Percentiles rank a stretch among this genome's conserved stretches.
These are phyloP conservation scores for Striga hermonthica DNA, from an alignment of 305 asterid species.

Conservation along the genomic window DNA sequence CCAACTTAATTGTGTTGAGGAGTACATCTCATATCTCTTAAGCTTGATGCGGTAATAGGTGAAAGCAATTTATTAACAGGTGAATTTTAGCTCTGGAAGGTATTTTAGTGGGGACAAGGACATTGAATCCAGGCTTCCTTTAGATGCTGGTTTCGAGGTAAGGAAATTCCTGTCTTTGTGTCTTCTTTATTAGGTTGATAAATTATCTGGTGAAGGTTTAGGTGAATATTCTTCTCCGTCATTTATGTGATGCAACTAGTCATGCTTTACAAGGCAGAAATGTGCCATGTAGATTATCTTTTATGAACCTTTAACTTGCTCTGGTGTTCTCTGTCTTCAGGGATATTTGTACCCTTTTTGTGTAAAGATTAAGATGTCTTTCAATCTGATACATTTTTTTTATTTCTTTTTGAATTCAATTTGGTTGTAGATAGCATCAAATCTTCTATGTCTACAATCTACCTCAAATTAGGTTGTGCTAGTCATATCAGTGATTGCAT, in stretches of 20 bases:
- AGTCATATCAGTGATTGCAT: too few species aligned
- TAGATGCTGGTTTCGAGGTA: constrained; percentile 99
- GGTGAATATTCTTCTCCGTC: constrained; percentile 11
- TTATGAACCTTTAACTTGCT: constrained; percentile 19
- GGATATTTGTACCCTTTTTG: constrained; percentile 20
- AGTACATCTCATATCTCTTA: constrained; percentile 3
- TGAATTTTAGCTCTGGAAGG: constrained; percentile 92
- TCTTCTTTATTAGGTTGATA: constrained; percentile 11
- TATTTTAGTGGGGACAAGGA: constrained; percentile 76
- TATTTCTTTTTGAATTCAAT: constrained; percentile 23
- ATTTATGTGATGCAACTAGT: constrained; percentile 14
- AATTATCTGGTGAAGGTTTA: constrained; percentile 6
- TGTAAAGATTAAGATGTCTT: constrained; percentile 19
- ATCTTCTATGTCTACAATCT: too few species aligned
- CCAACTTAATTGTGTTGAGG: constrained; percentile 13
- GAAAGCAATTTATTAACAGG: constrained; percentile 48
- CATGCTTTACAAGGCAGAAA: constrained; percentile 8
- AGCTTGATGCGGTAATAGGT: constrained; percentile 29
- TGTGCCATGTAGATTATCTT: constrained; percentile 10
- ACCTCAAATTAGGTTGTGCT: too few species aligned
- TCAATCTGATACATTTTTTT: constrained; percentile 16
- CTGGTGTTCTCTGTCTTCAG: constrained; percentile 14
- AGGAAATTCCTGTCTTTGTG: constrained; percentile 25
- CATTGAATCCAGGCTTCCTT: constrained; percentile 68
- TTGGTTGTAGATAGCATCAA: constrained; percentile 15